phyloP scores from a whole-genome alignment of 768 basidiomycete genomes.

The Collybiopsis luxurians region DNA sequence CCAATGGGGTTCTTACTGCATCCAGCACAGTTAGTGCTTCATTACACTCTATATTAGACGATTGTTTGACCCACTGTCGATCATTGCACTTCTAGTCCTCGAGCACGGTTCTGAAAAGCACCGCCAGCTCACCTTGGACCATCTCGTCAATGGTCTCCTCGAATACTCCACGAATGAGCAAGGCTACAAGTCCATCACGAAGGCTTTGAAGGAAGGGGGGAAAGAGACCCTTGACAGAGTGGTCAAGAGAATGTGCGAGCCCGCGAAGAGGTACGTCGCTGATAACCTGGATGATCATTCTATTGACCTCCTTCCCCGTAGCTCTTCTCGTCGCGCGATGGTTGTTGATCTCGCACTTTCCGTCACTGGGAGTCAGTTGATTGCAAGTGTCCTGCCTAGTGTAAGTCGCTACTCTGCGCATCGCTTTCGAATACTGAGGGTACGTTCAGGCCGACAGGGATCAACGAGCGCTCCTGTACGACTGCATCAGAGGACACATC shows the following conservation, averaged over 20 bases:
- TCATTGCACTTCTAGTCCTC: conserved; percentile 47
- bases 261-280: conserved; percentile 65
- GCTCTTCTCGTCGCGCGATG: conserved; percentile 72
- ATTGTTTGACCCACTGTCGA: neutral
- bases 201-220: conserved; percentile 83
- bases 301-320: conserved; percentile 17
- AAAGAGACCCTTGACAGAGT: conserved; percentile 72
- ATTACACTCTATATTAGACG: no score
- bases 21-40: conserved; percentile 74
- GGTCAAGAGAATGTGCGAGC: conserved; percentile 82
- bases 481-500: conserved; percentile 84
- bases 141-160: conserved; percentile 71
- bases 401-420: conserved; percentile 35
- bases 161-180: conserved; percentile 83
- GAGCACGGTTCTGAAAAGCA: conserved; percentile 82
- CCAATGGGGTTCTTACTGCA: conserved; percentile 88
- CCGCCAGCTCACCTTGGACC: conserved; percentile 72
- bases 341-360: conserved; percentile 85
- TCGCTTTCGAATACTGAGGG: neutral
- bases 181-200: conserved; percentile 84
- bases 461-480: conserved; percentile 77
- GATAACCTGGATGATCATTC: conserved; percentile 6
- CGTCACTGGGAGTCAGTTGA: conserved; percentile 81
- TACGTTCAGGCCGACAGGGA: conserved; percentile 73
- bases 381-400: conserved; percentile 76